These are phyloP conservation scores for Begonia fuchsioides DNA, from an alignment of 306 rosid genomes.

Conservation along the genomic window DNA sequence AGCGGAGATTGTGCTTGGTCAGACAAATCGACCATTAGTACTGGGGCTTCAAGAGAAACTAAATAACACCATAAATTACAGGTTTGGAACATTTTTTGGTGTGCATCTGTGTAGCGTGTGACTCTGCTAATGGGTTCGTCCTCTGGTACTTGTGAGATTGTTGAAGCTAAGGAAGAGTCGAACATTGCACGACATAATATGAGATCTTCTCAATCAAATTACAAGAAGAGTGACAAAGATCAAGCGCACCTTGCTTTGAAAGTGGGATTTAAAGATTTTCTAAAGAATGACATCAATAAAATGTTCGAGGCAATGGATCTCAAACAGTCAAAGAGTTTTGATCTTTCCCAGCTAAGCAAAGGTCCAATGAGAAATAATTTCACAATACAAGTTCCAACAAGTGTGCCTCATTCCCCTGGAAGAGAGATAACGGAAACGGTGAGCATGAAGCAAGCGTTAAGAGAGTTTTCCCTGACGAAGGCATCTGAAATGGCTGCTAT, in stretches of 20 bases:
- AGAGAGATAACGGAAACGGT: slow-evolving; percentile 51
- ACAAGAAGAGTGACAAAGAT: slow-evolving; percentile 21
- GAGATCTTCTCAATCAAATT: slow-evolving; percentile 10
- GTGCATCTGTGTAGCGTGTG: neutral
- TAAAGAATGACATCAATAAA: slow-evolving; percentile 62
- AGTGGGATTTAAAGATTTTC: slow-evolving; percentile 44
- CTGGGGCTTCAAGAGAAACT: slow-evolving; percentile 1
- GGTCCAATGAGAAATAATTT: slow-evolving; percentile 43
- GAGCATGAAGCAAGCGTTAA: slow-evolving; percentile 77
- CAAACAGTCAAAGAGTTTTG: slow-evolving; percentile 42
- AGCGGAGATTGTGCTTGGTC: too few relatives aligned
- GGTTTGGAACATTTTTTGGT: neutral
- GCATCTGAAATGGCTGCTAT: slow-evolving; percentile 97
- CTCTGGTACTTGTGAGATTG: slow-evolving; percentile 78
- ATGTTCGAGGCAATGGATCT: slow-evolving; percentile 55
- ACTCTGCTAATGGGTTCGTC: slow-evolving; percentile 52
- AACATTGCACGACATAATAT: slow-evolving; percentile 24
- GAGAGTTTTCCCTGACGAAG: slow-evolving; percentile 84
- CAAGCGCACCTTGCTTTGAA: slow-evolving; percentile 20
- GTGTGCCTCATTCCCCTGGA: slow-evolving; percentile 53
- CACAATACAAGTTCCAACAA: slow-evolving; percentile 58
- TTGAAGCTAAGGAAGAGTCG: slow-evolving; percentile 68
- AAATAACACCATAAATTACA: too few relatives aligned
- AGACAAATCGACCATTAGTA: too few relatives aligned
- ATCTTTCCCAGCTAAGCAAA: slow-evolving; percentile 30